Evolutionary conservation across 495 filamentous ascomycete genomes (phyloP).

Genomic region (Monascus purpureus): DNA sequence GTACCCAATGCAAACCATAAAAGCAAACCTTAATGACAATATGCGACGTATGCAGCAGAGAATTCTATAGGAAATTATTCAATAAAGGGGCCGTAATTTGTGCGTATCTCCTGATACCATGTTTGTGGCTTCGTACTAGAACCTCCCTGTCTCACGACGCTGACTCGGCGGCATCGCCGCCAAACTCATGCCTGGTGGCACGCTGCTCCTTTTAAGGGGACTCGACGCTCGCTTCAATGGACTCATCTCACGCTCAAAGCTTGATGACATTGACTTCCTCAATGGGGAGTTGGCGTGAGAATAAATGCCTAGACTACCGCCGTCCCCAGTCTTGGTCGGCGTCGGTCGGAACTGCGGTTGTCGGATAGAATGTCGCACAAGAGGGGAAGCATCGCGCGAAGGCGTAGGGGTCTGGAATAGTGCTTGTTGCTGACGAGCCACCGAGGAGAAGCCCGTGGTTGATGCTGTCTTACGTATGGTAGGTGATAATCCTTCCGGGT

Average conservation of each 20-base stretch:
- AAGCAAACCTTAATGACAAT: slow-evolving; percentile 1
- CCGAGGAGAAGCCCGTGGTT: slow-evolving; percentile 15
- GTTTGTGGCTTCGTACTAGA: slow-evolving; percentile 13
- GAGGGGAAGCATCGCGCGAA: slow-evolving; percentile 38
- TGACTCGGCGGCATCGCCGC: slow-evolving; percentile 15
- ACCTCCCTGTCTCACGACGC: slow-evolving; percentile 24
- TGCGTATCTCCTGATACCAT: too few relatives aligned
- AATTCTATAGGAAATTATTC: too few relatives aligned
- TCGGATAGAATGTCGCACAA: slow-evolving; percentile 34
- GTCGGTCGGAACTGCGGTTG: slow-evolving; percentile 42
- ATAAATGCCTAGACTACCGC: slow-evolving; percentile 69
- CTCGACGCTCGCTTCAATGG: slow-evolving; percentile 25
- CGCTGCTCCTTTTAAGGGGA: slow-evolving; percentile 28
- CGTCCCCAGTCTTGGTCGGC: slow-evolving; percentile 38
- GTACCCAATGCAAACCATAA: slow-evolving; percentile 6
- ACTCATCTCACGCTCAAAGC: slow-evolving; percentile 26
- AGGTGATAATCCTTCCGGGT: slow-evolving; percentile 46
- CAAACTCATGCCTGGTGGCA: slow-evolving; percentile 19
- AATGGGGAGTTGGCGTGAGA: slow-evolving; percentile 71
- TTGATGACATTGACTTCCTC: slow-evolving; percentile 43
- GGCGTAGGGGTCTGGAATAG: slow-evolving; percentile 29
- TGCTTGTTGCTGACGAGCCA: slow-evolving; percentile 10
- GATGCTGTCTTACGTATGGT: slow-evolving; percentile 11
- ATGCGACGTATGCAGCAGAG: too few relatives aligned
- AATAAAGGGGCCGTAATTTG: too few relatives aligned